phyloP scores from a whole-genome alignment of 2,329 filamentous ascomycete genomes.

The Sphaceloma murrayae region DNA sequence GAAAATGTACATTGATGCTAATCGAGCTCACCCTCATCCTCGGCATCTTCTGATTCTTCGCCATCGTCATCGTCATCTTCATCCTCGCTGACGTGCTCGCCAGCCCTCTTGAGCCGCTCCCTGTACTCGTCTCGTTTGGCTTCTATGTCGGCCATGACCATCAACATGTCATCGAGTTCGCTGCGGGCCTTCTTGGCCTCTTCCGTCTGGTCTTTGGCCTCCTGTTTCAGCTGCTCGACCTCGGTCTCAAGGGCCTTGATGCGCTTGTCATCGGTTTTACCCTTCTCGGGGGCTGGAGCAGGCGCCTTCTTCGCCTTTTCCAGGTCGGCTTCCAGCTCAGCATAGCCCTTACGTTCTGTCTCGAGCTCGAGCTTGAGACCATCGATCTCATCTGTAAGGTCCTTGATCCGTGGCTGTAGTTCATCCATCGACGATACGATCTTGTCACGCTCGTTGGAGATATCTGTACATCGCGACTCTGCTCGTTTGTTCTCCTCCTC shows the following conservation, averaged over 20 bases:
- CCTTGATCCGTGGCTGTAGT: conserved; percentile 29
- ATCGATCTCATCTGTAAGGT: conserved; percentile 32
- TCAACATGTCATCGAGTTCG: conserved; percentile 41
- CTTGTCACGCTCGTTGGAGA: conserved; percentile 22
- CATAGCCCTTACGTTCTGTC: conserved; percentile 19
- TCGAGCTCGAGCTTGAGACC: conserved; percentile 20
- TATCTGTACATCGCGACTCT: conserved; percentile 17
- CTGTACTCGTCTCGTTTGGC: conserved; percentile 31
- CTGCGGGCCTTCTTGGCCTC: conserved; percentile 29
- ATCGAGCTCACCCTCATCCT: conserved; percentile 21
- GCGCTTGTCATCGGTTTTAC: conserved; percentile 19
- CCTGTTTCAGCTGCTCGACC: conserved; percentile 17
- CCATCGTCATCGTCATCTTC: conserved; percentile 25
- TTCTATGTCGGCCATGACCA: conserved; percentile 40
- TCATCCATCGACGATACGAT: conserved; percentile 22
- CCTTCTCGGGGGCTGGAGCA: too few relatives aligned
- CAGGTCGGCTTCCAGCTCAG: conserved; percentile 18
- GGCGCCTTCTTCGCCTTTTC: conserved; percentile 16
- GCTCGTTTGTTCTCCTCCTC: conserved; percentile 18
- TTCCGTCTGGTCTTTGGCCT: conserved; percentile 34
- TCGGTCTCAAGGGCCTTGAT: conserved; percentile 16
- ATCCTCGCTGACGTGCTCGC: conserved; percentile 27
- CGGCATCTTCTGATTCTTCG: conserved; percentile 24
- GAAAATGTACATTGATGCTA: too few relatives aligned
- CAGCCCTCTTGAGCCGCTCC: conserved; percentile 23